Evolutionary conservation across 345 rosid species (phyloP).

Genomic region (Rhodamnia rubescens): DNA sequence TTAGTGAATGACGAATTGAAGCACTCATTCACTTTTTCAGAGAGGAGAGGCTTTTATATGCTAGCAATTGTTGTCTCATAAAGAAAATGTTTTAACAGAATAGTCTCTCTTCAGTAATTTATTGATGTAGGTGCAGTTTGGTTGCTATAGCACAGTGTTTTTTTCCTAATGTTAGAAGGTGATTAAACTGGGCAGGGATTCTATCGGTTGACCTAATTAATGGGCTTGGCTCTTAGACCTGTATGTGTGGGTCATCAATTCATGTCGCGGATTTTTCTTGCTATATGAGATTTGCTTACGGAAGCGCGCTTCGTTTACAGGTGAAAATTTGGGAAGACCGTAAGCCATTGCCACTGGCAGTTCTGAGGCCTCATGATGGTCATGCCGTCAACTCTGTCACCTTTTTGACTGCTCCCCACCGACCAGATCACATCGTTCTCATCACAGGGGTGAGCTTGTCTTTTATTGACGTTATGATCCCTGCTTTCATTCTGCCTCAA

Average conservation of each 20-base stretch:
- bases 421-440: conserved; percentile 71
- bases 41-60: background rate
- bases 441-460: conserved; percentile 45
- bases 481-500: background rate
- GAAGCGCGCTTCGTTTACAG: conserved; percentile 17
- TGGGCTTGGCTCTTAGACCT: background rate
- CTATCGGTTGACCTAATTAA: background rate
- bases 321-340: conserved; percentile 73
- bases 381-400: conserved; percentile 50
- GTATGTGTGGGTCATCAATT: background rate
- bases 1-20: background rate
- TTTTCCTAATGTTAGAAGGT: background rate
- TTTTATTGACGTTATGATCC: background rate
- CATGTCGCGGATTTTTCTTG: background rate
- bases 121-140: background rate
- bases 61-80: background rate
- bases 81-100: background rate
- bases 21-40: background rate
- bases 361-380: conserved; percentile 60
- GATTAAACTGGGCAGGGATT: background rate
- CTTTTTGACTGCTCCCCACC: conserved; percentile 46
- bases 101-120: background rate
- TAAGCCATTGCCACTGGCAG: conserved; percentile 41
- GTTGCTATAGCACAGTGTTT: background rate
- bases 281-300: background rate